Base-by-base conservation (phyloP, 164 flowering plant species). In the Macadamia integrifolia region DNA sequence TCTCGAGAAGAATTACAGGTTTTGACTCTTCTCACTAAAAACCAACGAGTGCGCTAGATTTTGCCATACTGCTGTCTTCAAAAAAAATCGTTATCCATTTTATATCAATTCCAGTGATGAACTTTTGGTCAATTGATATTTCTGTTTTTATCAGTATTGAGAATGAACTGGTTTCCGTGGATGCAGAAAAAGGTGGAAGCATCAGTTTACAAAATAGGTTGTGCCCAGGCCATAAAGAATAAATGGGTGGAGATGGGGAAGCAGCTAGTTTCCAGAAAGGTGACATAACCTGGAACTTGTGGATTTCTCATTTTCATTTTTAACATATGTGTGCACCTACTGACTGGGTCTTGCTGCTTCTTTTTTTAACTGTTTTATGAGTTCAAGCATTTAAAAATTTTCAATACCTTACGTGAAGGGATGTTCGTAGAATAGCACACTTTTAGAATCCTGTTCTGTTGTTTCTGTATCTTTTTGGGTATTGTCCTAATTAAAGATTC, bases 231-330 rank as follows among this genome's bases (percentile, higher is more conserved):
- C 28, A 80, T 80, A 65, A 90, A 87, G 69, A 95, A 92, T 71
- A 88, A 87, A 72, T 95, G 99, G 99, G 78, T 95, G 64, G 92
- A 87, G 11, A 82, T 89, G 79, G 92, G 85, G 42, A 89, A 88
- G 78, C 77, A 79, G 60, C 73, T 72, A 49, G 84, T 88, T 2
- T 76, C 86, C 9, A 78, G 96, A 78, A 92, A 92, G 93, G 98
- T 92, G 80, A 49, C 40, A 13, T n/a, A 10, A 13, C 70, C 48
- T 61, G 17, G 28, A 58, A 66, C 50, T 35, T 28, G 13, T 42
- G 52, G 50, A 23, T 55, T 66, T 66, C 1, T 15, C 56, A 23
- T 57, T 17, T 10, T 10, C 29, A 53, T 53, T 12, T 28, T 43
- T 43, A 14, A 11, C 13, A 28, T 65, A 2, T 17, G 12, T 46